phyloP scores from a whole-genome alignment of 805 yeast species.

The Wickerhamomyces sydowiorum region DNA sequence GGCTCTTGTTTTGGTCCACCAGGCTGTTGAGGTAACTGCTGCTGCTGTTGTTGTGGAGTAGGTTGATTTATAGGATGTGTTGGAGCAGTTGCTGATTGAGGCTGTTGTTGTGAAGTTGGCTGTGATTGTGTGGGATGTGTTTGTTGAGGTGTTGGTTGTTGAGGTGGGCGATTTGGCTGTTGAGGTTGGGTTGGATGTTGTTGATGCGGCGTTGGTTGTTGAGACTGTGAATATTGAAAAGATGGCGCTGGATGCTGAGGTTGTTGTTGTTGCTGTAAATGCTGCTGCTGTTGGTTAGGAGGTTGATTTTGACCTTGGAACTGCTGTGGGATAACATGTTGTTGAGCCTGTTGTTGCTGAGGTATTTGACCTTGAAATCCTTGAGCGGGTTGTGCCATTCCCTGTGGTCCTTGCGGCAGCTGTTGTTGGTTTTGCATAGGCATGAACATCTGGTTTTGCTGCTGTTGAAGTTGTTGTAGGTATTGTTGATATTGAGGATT shows the following conservation, averaged over 20 bases:
- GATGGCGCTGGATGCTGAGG: conserved; percentile 3
- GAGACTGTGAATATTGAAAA: not conserved
- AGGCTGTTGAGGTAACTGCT: conserved; percentile 8
- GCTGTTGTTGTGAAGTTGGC: conserved; percentile 17
- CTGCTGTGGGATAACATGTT: conserved; percentile 1
- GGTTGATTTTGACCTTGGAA: conserved; percentile 6
- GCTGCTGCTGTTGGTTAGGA: no score
- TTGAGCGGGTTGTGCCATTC: not conserved
- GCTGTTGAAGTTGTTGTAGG: conserved; percentile 1
- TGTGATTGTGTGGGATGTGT: conserved; percentile 2
- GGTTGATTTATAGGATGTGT: conserved; percentile 5
- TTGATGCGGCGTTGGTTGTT: conserved; percentile 1
- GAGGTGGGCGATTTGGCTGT: conserved; percentile 1
- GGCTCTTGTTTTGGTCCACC: conserved; percentile 15
- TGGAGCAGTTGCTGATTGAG: conserved; percentile 12
- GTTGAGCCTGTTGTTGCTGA: conserved; percentile 1
- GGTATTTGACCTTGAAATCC: conserved; percentile 1
- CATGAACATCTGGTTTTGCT: not conserved
- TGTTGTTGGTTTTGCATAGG: conserved; percentile 3
- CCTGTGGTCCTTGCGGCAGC: conserved; percentile 2
- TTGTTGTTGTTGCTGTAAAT: conserved; percentile 1
- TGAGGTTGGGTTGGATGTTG: conserved; percentile 1
- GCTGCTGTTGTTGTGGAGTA: conserved; percentile 5
- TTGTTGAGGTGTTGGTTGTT: conserved; percentile 7
- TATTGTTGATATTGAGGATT: conserved; percentile 4